Percentiles rank a stretch among this genome's conserved stretches.
Evolutionary conservation across 2,329 filamentous ascomycete genomes (phyloP).

Genomic region (Claviceps sorghi): DNA sequence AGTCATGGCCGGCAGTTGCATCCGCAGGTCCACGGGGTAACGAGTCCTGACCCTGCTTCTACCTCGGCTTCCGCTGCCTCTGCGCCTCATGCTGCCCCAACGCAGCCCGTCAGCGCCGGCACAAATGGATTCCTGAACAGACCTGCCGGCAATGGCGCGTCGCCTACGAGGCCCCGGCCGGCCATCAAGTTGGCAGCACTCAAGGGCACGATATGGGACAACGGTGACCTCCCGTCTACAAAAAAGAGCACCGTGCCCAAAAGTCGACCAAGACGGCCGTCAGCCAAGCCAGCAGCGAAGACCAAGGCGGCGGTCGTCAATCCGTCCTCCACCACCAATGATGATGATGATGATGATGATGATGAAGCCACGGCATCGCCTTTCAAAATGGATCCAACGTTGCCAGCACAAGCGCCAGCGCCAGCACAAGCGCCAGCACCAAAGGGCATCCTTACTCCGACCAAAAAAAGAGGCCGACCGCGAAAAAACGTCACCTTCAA

Average conservation of each 20-base stretch:
- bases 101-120: background rate
- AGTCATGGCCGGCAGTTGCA: conserved; percentile 10
- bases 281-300: background rate
- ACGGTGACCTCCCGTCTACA: conserved; percentile 11
- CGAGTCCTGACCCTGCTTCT: background rate
- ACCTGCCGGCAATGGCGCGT: conserved; percentile 3
- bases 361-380: background rate
- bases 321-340: background rate
- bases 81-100: background rate
- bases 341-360: background rate
- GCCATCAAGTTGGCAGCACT: conserved; percentile 24
- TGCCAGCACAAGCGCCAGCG: background rate
- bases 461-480: conserved; percentile 23
- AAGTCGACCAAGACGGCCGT: background rate
- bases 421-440: conserved; percentile 14
- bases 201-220: conserved; percentile 25
- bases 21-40: conserved; percentile 5
- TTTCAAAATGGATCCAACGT: conserved; percentile 3
- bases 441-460: conserved; percentile 43
- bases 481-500: conserved; percentile 43
- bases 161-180: conserved; percentile 9
- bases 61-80: background rate
- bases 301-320: background rate
- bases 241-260: conserved; percentile 9
- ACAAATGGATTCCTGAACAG: conserved; percentile 1